Base-by-base conservation (phyloP, 1,284 basidiomycete species). In the Exsudoporus floridanus region DNA sequence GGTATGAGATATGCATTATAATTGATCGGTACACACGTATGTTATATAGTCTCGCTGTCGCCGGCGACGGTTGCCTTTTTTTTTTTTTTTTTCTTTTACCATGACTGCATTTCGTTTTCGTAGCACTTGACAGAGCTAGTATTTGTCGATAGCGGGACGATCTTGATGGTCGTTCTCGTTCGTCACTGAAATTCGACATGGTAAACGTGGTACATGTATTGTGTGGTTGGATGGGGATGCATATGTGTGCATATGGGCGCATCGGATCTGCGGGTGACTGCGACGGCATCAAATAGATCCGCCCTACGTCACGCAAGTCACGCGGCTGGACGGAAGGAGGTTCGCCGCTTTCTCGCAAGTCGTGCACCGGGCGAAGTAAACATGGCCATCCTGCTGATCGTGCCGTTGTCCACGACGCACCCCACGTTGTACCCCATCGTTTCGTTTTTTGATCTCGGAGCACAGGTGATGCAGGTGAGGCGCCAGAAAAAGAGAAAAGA, bases 1-100 rank as follows among this genome's bases (percentile, higher is more conserved):
- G 54, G 56, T 67, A 65, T 54, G 38, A 57, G 56, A 66, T 36
- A 58, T 49, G 52, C 60, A 57, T 67, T 67, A 69, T 66, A 66
- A 69, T 70, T 37, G 47, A 52, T 37, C 55, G 45, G 39, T 56
- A 65, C 54, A 52, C 42, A 44, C 55, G 60, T 51, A 53, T 33
- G 52, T 58, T n/a, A 55, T 58, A 64, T 70, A 61, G 67, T 62
- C 51, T 27, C 48, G 45, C 53, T 40, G 63, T 57, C 59, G 67
- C 61, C 19, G 62, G 60, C 60, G 55, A 50, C 50, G 43, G 44
- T 46, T 31, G 5, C 21, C 4, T 37, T 33, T 42, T 36, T 33
- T 40, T 52, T 46, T 19, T 35, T 36, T 36, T 49, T n/a, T 13
- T 45, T 51, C 33, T 37, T 37, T 49, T 45, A 49, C 50, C 60